Percentiles rank a stretch among this genome's conserved stretches.
These are phyloP conservation scores for Rhodamnia rubescens DNA, from an alignment of 345 rosid genomes.

Conservation along the genomic window DNA sequence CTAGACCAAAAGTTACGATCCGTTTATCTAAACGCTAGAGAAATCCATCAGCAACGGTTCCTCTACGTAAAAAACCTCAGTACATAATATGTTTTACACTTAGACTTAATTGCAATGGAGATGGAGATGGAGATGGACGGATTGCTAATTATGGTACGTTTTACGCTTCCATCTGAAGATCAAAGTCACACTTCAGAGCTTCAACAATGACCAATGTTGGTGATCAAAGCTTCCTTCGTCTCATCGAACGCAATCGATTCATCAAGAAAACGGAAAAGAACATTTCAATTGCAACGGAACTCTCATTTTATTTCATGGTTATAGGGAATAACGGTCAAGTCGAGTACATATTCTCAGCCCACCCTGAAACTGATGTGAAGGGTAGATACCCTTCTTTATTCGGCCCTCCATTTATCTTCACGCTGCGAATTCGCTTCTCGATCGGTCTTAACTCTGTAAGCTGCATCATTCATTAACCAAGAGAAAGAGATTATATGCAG, in stretches of 20 bases:
- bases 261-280: neutral
- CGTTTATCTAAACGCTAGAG: neutral
- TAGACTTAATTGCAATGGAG: neutral
- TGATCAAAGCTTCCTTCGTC: neutral
- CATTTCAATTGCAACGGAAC: neutral
- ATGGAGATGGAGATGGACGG: neutral
- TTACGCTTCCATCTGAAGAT: neutral
- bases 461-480: neutral
- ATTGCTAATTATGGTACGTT: neutral
- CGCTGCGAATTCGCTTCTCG: neutral
- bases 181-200: neutral
- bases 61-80: neutral
- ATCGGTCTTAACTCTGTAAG: neutral
- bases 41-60: neutral
- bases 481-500: neutral
- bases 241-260: neutral
- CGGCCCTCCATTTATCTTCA: neutral
- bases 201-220: neutral
- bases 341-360: neutral
- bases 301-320: neutral
- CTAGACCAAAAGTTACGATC: neutral
- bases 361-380: neutral
- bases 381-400: neutral
- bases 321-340: neutral
- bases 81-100: neutral